Conservation (phyloP, 352 stramenopile genomes). For the Globisporangium takayamanum region DNA sequence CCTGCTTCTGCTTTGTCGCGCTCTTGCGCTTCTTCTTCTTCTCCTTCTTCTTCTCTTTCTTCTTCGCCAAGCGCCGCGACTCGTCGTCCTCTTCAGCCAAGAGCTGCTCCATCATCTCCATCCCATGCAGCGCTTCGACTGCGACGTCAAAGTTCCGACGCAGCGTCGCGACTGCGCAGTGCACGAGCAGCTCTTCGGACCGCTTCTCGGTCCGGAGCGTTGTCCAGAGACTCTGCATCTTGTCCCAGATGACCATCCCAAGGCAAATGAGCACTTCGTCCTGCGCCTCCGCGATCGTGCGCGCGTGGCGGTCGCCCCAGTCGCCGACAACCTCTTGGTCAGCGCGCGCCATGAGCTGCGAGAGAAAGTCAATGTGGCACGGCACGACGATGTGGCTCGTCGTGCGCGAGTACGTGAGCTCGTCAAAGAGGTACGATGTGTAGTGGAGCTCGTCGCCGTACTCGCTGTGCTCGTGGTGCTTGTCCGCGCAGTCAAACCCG, state of each 20-base stretch:
- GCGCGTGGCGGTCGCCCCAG: conserved; percentile 77
- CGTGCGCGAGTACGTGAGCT: conserved; percentile 73
- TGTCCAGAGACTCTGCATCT: conserved; percentile 80
- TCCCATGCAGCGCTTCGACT: conserved; percentile 74
- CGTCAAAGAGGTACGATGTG: conserved; percentile 83
- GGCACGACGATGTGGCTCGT: conserved; percentile 81
- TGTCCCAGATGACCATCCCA: conserved; percentile 86
- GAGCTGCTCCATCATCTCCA: conserved; percentile 86
- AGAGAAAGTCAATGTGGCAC: conserved; percentile 83
- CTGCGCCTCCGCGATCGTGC: conserved; percentile 79
- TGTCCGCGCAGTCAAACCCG: conserved; percentile 68
- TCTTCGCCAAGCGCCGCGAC: conserved; percentile 62
- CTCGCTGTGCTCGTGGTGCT: conserved; percentile 61
- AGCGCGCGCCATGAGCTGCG: conserved; percentile 75
- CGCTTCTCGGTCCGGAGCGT: conserved; percentile 71
- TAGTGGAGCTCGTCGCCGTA: conserved; percentile 83
- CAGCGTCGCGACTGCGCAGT: conserved; percentile 70
- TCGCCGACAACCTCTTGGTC: conserved; percentile 80
- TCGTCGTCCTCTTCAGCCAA: conserved; percentile 83
- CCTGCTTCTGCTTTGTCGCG: conserved; percentile 65
- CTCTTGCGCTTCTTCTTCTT: conserved; percentile 88
- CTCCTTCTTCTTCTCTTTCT: conserved; percentile 86
- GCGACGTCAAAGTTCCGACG: conserved; percentile 80
- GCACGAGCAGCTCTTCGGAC: conserved; percentile 69
- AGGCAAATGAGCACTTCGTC: conserved; percentile 85